Conservation (phyloP, 2,329 filamentous ascomycete species). For the Plenodomus tracheiphilus region DNA sequence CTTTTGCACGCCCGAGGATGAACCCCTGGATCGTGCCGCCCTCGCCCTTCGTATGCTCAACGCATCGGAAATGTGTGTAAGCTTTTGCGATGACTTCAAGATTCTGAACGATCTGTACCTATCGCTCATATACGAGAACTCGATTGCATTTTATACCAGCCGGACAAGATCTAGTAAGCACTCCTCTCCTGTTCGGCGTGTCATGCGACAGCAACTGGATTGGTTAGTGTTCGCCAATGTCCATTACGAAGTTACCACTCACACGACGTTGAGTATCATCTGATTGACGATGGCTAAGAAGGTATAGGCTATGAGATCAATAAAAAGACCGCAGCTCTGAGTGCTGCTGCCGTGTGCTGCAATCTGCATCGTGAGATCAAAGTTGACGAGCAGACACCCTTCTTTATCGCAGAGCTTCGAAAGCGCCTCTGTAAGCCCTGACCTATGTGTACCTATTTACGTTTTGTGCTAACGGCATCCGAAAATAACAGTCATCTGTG, state of each 20-base stretch:
- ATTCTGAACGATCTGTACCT: slow-evolving; percentile 40
- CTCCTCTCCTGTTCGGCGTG: background rate
- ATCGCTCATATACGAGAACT: slow-evolving; percentile 40
- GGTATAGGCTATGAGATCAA: slow-evolving; percentile 32
- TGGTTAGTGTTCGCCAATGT: background rate
- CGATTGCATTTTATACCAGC: slow-evolving; percentile 27
- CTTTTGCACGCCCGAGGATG: slow-evolving; percentile 34
- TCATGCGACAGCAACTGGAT: too few species aligned
- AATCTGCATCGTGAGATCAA: slow-evolving; percentile 44
- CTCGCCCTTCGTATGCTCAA: slow-evolving; percentile 30
- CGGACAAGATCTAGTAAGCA: slow-evolving; percentile 36
- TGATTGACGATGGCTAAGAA: background rate
- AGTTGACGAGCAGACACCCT: slow-evolving; percentile 36
- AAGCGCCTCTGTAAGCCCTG: slow-evolving; percentile 25
- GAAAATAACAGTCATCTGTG: slow-evolving; percentile 26
- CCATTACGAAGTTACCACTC: too few species aligned
- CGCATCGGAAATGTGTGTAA: slow-evolving; percentile 34
- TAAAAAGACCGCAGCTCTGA: slow-evolving; percentile 37
- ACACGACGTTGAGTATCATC: too few species aligned
- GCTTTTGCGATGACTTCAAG: slow-evolving; percentile 38
- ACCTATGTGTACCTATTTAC: too few species aligned
- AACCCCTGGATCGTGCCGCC: slow-evolving; percentile 27
- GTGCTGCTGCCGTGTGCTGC: slow-evolving; percentile 38
- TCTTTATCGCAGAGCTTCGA: slow-evolving; percentile 43
- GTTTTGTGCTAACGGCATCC: too few species aligned